These are phyloP conservation scores for Jackrogersella minutella DNA, from an alignment of 495 filamentous ascomycete genomes.

Conservation along the genomic window DNA sequence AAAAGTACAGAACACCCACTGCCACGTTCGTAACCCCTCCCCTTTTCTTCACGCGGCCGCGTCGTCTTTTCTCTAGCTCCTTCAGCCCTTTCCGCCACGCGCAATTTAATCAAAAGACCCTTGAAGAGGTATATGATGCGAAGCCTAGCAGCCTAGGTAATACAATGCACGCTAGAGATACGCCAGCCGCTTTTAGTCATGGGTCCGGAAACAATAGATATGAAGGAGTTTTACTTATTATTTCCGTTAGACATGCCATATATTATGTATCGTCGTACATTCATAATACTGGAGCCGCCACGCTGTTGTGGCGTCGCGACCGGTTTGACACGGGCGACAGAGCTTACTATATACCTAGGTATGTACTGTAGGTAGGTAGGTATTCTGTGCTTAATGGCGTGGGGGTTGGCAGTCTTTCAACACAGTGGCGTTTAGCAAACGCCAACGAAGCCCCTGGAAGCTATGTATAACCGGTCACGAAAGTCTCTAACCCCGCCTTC, in stretches of 20 bases:
- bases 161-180: conserved; percentile 13
- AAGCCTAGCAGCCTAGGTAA: neutral
- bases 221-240: conserved; percentile 16
- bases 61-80: conserved; percentile 17
- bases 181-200: conserved; percentile 6
- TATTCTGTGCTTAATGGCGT: neutral
- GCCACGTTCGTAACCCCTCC: conserved; percentile 32
- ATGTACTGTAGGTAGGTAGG: too few species aligned
- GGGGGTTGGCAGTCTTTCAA: neutral
- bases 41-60: conserved; percentile 8
- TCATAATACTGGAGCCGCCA: conserved; percentile 15
- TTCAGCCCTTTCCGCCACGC: conserved; percentile 33
- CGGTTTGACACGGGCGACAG: conserved; percentile 10
- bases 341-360: conserved; percentile 14
- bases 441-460: conserved; percentile 9
- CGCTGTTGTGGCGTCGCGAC: conserved; percentile 23
- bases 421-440: neutral
- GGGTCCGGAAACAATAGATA: neutral
- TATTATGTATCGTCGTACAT: too few species aligned
- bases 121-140: conserved; percentile 27
- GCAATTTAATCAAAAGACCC: neutral
- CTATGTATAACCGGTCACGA: conserved; percentile 8
- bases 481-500: neutral
- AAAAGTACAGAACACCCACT: conserved; percentile 24
- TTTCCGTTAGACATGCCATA: neutral